phyloP scores from a whole-genome alignment of 257 asterid genomes.

The Verbena officinalis region DNA sequence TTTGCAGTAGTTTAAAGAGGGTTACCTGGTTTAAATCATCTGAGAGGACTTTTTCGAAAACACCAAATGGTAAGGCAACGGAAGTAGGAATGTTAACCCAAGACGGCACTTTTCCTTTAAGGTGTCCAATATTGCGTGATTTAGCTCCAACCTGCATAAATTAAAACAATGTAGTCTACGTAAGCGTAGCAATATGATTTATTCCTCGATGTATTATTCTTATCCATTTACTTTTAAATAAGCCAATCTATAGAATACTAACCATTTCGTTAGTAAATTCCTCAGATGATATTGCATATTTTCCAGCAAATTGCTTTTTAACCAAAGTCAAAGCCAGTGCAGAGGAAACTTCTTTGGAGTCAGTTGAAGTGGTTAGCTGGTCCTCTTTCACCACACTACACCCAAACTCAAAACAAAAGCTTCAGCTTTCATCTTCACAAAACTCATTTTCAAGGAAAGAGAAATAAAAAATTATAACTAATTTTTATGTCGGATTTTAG shows the following conservation, averaged over 20 bases:
- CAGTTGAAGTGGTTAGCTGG: conserved; percentile 61
- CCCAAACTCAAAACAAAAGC: conserved; percentile 21
- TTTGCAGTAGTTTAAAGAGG: conserved; percentile 17
- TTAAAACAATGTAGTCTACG: conserved; percentile 23
- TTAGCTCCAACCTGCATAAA: conserved; percentile 95
- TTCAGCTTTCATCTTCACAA: conserved; percentile 26
- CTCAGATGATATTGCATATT: conserved; percentile 81
- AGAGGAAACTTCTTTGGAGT: conserved; percentile 49
- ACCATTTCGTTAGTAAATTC: conserved; percentile 90
- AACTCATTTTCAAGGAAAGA: neutral
- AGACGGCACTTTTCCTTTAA: conserved; percentile 85
- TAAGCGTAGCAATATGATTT: conserved; percentile 7
- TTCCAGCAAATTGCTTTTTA: conserved; percentile 77
- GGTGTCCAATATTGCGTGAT: conserved; percentile 94
- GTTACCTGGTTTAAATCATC: conserved; percentile 72
- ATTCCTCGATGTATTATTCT: conserved; percentile 5
- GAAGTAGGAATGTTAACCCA: conserved; percentile 98
- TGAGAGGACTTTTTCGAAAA: conserved; percentile 83
- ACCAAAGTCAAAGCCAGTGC: conserved; percentile 66
- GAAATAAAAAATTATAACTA: too few species aligned
- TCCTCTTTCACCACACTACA: conserved; percentile 80
- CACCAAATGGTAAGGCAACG: conserved; percentile 97
- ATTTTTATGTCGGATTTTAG: conserved; percentile 4
- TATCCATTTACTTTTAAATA: neutral
- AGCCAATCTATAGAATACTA: conserved; percentile 22